phyloP scores from a whole-genome alignment of 768 basidiomycete species.

The Suillus bovinus region DNA sequence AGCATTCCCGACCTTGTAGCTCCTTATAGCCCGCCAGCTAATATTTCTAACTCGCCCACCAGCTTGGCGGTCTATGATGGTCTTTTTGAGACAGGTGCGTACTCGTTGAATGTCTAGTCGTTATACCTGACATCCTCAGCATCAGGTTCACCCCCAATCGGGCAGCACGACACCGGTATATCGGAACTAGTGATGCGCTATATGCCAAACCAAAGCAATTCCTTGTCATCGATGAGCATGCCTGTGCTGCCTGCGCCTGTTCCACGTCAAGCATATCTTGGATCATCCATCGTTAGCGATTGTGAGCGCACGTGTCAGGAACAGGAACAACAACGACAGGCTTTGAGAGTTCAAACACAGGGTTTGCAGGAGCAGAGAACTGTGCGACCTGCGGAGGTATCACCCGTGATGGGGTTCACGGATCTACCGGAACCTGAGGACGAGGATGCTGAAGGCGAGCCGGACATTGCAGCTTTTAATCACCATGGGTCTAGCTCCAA shows the following conservation, averaged over 20 bases:
- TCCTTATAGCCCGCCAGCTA: constrained; percentile 23
- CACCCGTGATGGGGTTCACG: constrained; percentile 31
- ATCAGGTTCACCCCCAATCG: constrained; percentile 1
- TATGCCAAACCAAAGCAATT: constrained; percentile 17
- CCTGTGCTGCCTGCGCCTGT: constrained; percentile 33
- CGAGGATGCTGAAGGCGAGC: constrained; percentile 38
- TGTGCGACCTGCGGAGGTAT: constrained; percentile 34
- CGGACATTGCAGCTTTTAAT: constrained; percentile 29
- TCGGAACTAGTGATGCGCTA: constrained; percentile 27
- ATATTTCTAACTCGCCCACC: constrained; percentile 24
- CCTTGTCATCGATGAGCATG: constrained; percentile 20
- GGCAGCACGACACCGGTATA: neutral
- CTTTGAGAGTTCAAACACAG: constrained; percentile 32
- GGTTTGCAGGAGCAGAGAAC: constrained; percentile 33
- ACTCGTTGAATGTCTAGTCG: neutral
- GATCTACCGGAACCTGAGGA: constrained; percentile 31
- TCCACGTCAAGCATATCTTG: constrained; percentile 35
- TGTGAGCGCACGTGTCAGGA: constrained; percentile 40
- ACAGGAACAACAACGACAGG: constrained; percentile 36
- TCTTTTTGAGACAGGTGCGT: constrained; percentile 33
- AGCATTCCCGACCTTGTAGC: constrained; percentile 22
- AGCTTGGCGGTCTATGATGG: constrained; percentile 21
- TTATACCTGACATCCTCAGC: neutral
- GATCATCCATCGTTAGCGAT: constrained; percentile 28
- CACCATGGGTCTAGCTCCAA: constrained; percentile 20